Conservation (phyloP, 1,284 basidiomycete species). For the Phellopilus nigrolimitatus region DNA sequence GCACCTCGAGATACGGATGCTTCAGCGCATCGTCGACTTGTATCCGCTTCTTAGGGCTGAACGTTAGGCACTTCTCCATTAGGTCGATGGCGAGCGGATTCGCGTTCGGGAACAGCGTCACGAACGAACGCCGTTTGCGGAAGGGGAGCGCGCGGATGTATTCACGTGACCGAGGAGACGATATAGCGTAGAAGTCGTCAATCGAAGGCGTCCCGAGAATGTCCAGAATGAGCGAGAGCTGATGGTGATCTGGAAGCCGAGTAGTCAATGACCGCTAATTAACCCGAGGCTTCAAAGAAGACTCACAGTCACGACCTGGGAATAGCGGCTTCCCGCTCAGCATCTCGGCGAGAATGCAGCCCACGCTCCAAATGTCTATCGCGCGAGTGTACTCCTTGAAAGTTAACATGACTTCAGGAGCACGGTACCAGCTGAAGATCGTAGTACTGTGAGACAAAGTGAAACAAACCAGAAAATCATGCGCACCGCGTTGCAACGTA, state of each 20-base stretch:
- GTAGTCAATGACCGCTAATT: neutral
- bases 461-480: neutral
- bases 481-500: constrained; percentile 80
- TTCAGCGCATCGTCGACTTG: constrained; percentile 85
- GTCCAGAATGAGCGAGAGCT: constrained; percentile 83
- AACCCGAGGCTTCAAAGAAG: constrained; percentile 12
- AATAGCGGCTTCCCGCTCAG: constrained; percentile 86
- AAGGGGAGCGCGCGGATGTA: constrained; percentile 93
- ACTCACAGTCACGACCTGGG: constrained; percentile 77
- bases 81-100: constrained; percentile 89
- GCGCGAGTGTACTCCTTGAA: constrained; percentile 93
- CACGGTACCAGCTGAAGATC: constrained; percentile 80
- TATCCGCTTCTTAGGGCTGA: constrained; percentile 89
- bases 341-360: constrained; percentile 94
- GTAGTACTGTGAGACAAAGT: constrained; percentile 4
- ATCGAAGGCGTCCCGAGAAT: constrained; percentile 86
- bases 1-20: constrained; percentile 87
- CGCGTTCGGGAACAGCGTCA: constrained; percentile 72
- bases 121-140: constrained; percentile 79
- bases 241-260: constrained; percentile 71
- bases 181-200: constrained; percentile 92
- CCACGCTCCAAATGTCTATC: constrained; percentile 92
- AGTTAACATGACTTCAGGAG: constrained; percentile 93
- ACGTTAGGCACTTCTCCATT: constrained; percentile 85
- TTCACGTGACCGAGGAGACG: constrained; percentile 79